Evolutionary conservation across 768 basidiomycete genomes (phyloP).

Genomic region (Russula emetica): DNA sequence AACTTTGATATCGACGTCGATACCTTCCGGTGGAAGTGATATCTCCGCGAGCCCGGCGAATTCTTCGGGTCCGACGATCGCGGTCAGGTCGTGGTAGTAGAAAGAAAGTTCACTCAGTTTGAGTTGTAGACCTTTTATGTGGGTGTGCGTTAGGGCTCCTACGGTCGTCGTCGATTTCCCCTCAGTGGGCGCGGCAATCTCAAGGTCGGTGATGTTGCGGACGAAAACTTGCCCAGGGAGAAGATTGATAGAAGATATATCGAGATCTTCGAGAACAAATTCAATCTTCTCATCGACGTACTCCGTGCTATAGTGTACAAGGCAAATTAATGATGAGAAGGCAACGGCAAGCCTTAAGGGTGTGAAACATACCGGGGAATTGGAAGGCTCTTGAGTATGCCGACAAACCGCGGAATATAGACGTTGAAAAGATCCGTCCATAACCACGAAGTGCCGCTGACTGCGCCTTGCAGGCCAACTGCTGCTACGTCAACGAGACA

Average conservation of each 20-base stretch:
- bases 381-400: conserved; percentile 54
- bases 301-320: conserved; percentile 49
- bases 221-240: conserved; percentile 69
- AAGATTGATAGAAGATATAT: conserved; percentile 61
- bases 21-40: conserved; percentile 58
- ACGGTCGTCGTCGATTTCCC: conserved; percentile 45
- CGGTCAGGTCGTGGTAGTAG: conserved; percentile 62
- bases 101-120: conserved; percentile 64
- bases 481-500: conserved; percentile 40
- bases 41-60: conserved; percentile 61
- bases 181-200: conserved; percentile 44
- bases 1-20: conserved; percentile 65
- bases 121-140: conserved; percentile 61
- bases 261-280: conserved; percentile 70
- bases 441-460: conserved; percentile 68
- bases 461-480: conserved; percentile 46
- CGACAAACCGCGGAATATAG: conserved; percentile 58
- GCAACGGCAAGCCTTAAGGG: no score
- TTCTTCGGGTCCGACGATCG: conserved; percentile 49
- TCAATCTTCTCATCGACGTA: conserved; percentile 65
- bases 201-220: conserved; percentile 63
- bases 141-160: conserved; percentile 62
- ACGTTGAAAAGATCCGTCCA: conserved; percentile 81
- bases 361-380: conserved; percentile 53
- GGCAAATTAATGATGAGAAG: neutral